These are phyloP conservation scores for Hypoxylon intermedium DNA, from an alignment of 495 filamentous ascomycete species.

Conservation along the genomic window DNA sequence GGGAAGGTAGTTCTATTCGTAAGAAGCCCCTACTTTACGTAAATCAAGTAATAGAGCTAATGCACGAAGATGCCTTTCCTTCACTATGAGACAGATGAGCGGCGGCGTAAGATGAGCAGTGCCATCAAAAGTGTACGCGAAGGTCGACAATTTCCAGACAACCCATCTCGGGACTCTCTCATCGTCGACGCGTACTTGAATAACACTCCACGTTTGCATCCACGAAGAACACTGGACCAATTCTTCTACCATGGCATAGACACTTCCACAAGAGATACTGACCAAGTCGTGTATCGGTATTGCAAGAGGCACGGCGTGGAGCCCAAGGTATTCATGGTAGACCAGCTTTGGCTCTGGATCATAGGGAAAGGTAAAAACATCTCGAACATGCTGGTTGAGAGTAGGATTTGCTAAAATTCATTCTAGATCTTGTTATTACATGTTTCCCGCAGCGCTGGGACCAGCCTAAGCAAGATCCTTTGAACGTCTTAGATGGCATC, in stretches of 20 bases:
- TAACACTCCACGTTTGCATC: conserved; percentile 65
- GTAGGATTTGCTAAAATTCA: conserved; percentile 1
- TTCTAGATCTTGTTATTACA: conserved; percentile 65
- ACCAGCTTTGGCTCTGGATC: conserved; percentile 77
- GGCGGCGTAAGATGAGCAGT: conserved; percentile 65
- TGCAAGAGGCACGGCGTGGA: conserved; percentile 56
- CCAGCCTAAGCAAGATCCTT: conserved; percentile 71
- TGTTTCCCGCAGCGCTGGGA: conserved; percentile 74
- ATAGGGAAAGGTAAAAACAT: conserved; percentile 56
- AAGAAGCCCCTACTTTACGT: conserved; percentile 5
- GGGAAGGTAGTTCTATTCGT: conserved; percentile 65
- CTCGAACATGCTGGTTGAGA: background rate
- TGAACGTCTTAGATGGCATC: conserved; percentile 72
- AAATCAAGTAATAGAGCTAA: conserved; percentile 10
- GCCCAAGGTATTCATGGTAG: conserved; percentile 76
- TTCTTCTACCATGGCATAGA: conserved; percentile 77
- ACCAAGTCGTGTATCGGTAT: conserved; percentile 76
- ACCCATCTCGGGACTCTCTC: conserved; percentile 62
- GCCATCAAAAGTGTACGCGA: conserved; percentile 59
- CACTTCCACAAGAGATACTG: conserved; percentile 67
- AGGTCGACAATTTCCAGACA: conserved; percentile 23
- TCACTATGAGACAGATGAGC: conserved; percentile 68
- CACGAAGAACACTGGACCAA: conserved; percentile 73
- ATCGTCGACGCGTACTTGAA: conserved; percentile 69
- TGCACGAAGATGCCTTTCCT: conserved; percentile 66